Base-by-base conservation (phyloP, 2,329 filamentous ascomycete genomes). In the Knufia fluminis region DNA sequence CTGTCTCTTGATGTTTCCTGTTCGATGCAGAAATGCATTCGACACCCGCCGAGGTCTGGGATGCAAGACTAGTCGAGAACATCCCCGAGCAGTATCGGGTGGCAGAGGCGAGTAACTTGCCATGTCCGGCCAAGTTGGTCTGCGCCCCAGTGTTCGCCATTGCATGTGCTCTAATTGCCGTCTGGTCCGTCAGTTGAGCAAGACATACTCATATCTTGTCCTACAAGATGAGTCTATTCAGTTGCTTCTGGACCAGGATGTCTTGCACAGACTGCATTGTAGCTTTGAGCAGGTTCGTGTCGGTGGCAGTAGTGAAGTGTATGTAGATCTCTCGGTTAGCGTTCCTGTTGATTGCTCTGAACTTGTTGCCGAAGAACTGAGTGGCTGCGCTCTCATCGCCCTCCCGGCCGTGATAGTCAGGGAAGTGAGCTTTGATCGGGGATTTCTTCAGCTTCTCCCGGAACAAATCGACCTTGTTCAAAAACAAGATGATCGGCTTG, bases 381-480 rank as follows among this genome's bases (percentile, higher is more conserved):
- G 79, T 83, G 20, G 83, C 83, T 46, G 85, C 76, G 65, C 86
- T 84, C 65, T 80, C 82, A 65, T 88, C 83, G 56, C 79, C 78
- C 31, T 80, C 69, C 8, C 83, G 79, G 24, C 85, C 86, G 54
- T 79, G 77, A 70, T 87, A 91, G 62, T 91, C 86, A 36, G 84
- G 84, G 68, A 90, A 90, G 52, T 87, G 82, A 48, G 80, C 78
- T 51, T 78, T 80, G 57, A 91, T 84, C 2, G 85, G 82, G 55
- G 82, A 86, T 50, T 76, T 72, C 2, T 74, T 68, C 31, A 91
- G 73, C 71, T 91, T 91, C 61, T 83, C 80, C 64, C 80, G 84
- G 75, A 91, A 91, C 10, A 90, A 73, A 66, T 91, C 86, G 71
- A 90, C 89, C 72, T 91, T 91, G 75, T 90, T 91, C 52, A 91